Evolutionary conservation across 73 alveolate genomes (phyloP).

Genomic region (Paramecium bursaria): DNA sequence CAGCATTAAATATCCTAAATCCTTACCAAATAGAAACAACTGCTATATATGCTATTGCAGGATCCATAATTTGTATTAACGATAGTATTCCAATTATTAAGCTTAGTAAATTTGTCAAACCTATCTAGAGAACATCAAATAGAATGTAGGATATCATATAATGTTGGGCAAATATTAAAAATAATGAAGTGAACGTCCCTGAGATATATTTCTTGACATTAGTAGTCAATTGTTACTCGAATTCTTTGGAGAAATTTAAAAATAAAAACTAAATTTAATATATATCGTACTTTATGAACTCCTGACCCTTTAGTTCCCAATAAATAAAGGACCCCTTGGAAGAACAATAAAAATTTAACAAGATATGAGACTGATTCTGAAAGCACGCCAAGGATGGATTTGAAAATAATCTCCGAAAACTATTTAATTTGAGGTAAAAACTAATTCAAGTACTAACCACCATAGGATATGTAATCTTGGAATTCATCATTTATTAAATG

Average conservation of each 20-base stretch:
- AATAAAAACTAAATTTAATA: too few species aligned
- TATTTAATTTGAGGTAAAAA: not conserved
- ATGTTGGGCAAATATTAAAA: conserved; percentile 18
- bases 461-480: conserved; percentile 5
- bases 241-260: too few species aligned
- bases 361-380: conserved; percentile 10
- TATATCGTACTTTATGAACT: too few species aligned
- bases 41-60: conserved; percentile 1
- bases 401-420: not conserved
- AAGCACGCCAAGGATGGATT: not conserved
- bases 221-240: not conserved
- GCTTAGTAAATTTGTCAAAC: not conserved
- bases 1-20: conserved; percentile 1
- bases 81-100: conserved; percentile 14
- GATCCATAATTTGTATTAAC: conserved; percentile 18
- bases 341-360: conserved; percentile 14
- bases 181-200: conserved; percentile 11
- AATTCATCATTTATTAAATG: conserved; percentile 23
- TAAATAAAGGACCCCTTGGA: conserved; percentile 30
- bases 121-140: not conserved
- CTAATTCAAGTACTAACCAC: not conserved
- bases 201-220: conserved; percentile 30
- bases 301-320: too few species aligned
- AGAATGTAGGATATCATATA: conserved; percentile 34
- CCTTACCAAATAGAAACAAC: conserved; percentile 6